These are phyloP conservation scores for Trichosporon sp. DNA, from an alignment of 1,284 basidiomycete genomes.

Conservation along the genomic window DNA sequence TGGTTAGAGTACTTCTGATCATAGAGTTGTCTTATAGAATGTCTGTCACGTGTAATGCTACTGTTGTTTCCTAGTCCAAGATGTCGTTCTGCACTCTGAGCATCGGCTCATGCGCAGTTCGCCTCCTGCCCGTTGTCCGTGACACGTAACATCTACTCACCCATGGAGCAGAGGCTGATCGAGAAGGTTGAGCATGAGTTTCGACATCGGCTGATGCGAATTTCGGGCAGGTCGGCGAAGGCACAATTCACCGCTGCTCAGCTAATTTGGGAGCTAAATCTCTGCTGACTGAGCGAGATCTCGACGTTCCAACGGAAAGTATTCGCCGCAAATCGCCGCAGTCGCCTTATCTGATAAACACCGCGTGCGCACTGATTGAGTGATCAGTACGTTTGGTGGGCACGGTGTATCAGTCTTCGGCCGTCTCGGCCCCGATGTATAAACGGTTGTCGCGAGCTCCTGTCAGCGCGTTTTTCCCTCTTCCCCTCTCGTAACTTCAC, in stretches of 20 bases:
- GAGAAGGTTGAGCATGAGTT: no score
- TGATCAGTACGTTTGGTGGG: not conserved
- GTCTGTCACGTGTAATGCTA: not conserved
- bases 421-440: not conserved
- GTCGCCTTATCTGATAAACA: not conserved
- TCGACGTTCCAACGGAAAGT: not conserved
- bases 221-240: not conserved
- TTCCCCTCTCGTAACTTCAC: not conserved
- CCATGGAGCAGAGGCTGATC: no score
- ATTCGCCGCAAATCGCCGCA: not conserved
- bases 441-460: no score
- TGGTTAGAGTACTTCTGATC: slow-evolving; percentile 31
- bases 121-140: no score
- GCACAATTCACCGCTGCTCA: no score
- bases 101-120: no score
- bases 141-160: no score
- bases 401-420: no score
- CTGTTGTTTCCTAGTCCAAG: not conserved
- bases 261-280: not conserved
- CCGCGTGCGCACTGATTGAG: not conserved
- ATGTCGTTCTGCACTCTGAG: no score
- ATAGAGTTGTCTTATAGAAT: not conserved
- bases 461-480: no score
- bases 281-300: no score
- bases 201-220: no score